phyloP scores from a whole-genome alignment of 768 basidiomycete genomes.

The Tulasnella sp. region DNA sequence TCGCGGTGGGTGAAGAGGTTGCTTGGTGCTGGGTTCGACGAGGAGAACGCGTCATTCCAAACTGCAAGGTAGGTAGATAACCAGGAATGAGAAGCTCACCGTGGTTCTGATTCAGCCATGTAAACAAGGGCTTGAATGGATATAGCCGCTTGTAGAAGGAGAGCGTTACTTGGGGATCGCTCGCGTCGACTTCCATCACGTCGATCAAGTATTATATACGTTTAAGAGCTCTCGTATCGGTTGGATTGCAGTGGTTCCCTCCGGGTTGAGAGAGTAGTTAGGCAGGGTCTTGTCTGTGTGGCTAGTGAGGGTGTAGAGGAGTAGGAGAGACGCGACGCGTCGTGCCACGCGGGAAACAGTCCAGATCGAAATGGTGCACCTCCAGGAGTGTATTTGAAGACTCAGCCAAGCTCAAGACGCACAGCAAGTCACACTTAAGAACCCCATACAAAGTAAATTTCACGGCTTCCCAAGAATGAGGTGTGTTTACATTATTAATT shows the following conservation, averaged over 20 bases:
- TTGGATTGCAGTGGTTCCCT: too few relatives aligned
- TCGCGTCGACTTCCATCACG: constrained; percentile 25
- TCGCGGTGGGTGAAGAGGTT: constrained; percentile 88
- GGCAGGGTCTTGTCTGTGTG: background rate
- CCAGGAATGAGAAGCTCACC: constrained; percentile 20
- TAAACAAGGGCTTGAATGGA: constrained; percentile 88
- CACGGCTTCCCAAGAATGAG: background rate
- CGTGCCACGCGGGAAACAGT: background rate
- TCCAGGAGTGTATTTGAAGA: background rate
- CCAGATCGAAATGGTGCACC: background rate
- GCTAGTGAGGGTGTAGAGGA: background rate
- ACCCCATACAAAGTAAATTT: too few relatives aligned
- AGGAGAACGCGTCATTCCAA: background rate
- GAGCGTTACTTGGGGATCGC: constrained; percentile 57
- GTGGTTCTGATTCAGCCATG: constrained; percentile 92
- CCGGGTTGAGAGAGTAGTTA: too few relatives aligned
- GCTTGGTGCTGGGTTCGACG: constrained; percentile 25
- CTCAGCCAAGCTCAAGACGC: background rate
- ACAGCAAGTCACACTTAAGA: too few relatives aligned
- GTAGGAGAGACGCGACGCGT: background rate
- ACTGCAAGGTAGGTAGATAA: background rate
- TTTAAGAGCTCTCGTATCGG: too few relatives aligned
- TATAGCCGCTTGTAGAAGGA: constrained; percentile 85
- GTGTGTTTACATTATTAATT: background rate
- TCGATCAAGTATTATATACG: too few relatives aligned